Base-by-base conservation (phyloP, 2,329 filamentous ascomycete species). In the Colletotrichum sp. region DNA sequence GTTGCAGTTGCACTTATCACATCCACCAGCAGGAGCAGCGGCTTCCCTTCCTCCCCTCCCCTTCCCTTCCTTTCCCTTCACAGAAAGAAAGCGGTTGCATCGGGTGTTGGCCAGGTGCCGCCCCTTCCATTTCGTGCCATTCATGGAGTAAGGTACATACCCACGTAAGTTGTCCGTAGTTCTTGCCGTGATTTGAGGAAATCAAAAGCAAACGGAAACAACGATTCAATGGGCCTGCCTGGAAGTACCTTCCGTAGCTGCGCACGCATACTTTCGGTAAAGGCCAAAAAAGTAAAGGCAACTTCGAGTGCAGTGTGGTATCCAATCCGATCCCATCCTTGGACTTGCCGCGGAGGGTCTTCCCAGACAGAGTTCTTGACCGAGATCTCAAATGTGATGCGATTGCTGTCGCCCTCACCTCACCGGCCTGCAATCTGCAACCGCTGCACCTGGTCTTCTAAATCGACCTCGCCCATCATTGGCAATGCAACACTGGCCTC, bases 401-500 rank as follows among this genome's bases (percentile, higher is more conserved):
- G 52, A 60, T 58, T 38, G 26, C 32, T 58, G 66, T 52, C 52
- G 21, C 36, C 16, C 9, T 60, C 24, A 36, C 21, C 66, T 60
- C 66, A 60, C 66, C 66, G 52, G 66, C 66, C 52, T 68, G 66
- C 66, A 68, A n/a, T 57, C 65, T 24, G 15, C 48, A 38, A 52
- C n/a, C n/a, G 21, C 43, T 24, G n/a, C 43, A 52, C 43, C 43
- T 52, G 43, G 43, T 52, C 43, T 52, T 52, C 43, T 52, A 24
- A 52, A 52, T 61, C 55, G 36, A 64, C 21, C 26, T 67, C 64
- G 57, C 55, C 38, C 71, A 63, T 67, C 38, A 63, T 68, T 75
- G 69, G 34, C 69, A 68, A 67, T 75, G 69, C 69, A 65, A 75
- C 69, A 67, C 57, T 67, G 63, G 63, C 73, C 73, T 72, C 63